Evolutionary conservation across 139 green algal genomes (phyloP), one percentile per base, ranked within the genome.

Genomic region (Picochlorum sp.): DNA sequence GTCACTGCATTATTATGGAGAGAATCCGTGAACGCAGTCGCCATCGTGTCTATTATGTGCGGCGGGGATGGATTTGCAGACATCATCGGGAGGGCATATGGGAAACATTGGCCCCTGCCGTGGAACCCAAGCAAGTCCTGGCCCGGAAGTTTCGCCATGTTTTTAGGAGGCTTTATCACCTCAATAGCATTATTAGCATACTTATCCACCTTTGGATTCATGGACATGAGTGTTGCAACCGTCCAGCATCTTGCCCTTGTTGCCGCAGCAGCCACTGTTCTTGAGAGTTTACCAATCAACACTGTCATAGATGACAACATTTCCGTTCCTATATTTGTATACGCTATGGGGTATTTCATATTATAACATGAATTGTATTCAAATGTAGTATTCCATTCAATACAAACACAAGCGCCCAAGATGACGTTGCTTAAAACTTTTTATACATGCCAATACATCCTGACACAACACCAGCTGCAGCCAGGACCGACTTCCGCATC

Each of bases 31-130:
- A 61, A 82, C 34, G 71, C 78, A 7, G 49, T 87, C 13, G 46
- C 84, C 11, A 76, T 75, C 6, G 54, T 87, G 6, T 70, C 76
- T 18, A 73, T 94, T 47, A 95, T 97, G 91, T 96, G 91, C 58
- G 90, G 84, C 8, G 90, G 90, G 0, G 90, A 96, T 63, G 90
- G 90, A 2, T 66, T 98, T 45, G 92, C 92, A 20, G 92, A 98
- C 72, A 92, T 98, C 26, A 82, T 95, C 5, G 92, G 92, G 0
- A 77, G 92, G 13, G 74, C 80, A 7, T 81, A 82, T 60, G 85
- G 87, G 24, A 47, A 13, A 11, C 26, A 46, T 32, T 56, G 61
- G 52, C 85, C 79, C 58, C 81, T 97, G 57, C 87, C 90, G 15
- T 97, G 80, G 73, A 97, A 97, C 74, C 28, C 18, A 2, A 38